Conservation (phyloP, 495 filamentous ascomycete species). For the Penicillium crystallinum region DNA sequence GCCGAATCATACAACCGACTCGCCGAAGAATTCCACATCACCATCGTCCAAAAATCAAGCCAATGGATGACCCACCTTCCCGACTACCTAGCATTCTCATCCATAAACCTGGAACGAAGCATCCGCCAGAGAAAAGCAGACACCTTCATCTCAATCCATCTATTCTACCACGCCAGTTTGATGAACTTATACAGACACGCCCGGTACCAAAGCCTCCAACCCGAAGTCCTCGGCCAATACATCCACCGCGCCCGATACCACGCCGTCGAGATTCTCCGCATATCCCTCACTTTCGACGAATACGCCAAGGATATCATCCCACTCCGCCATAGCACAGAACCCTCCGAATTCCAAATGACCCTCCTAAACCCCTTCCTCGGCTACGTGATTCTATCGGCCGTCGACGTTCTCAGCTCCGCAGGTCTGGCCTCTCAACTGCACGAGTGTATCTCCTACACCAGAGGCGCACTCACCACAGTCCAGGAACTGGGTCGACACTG, state of each 20-base stretch:
- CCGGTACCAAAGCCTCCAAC: constrained; percentile 32
- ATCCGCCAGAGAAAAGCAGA: constrained; percentile 43
- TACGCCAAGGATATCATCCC: constrained; percentile 19
- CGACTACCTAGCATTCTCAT: constrained; percentile 41
- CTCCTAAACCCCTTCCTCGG: constrained; percentile 41
- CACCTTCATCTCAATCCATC: constrained; percentile 54
- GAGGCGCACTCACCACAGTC: constrained; percentile 36
- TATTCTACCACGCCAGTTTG: constrained; percentile 55
- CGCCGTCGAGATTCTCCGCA: constrained; percentile 38
- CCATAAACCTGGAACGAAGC: constrained; percentile 46
- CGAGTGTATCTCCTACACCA: constrained; percentile 43
- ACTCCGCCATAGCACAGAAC: constrained; percentile 16
- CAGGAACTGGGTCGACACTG: constrained; percentile 32
- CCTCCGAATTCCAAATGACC: constrained; percentile 3
- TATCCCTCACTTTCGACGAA: constrained; percentile 25
- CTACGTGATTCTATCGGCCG: constrained; percentile 41
- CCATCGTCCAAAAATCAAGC: constrained; percentile 45
- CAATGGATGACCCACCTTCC: constrained; percentile 44
- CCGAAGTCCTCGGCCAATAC: constrained; percentile 28
- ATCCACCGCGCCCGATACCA: constrained; percentile 38
- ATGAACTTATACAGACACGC: constrained; percentile 60
- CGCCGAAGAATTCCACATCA: constrained; percentile 48
- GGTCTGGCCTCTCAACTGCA: constrained; percentile 29
- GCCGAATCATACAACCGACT: constrained; percentile 33
- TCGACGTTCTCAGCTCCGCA: constrained; percentile 43